phyloP scores from a whole-genome alignment of 2,329 filamentous ascomycete genomes.

The Fusarium sp. region DNA sequence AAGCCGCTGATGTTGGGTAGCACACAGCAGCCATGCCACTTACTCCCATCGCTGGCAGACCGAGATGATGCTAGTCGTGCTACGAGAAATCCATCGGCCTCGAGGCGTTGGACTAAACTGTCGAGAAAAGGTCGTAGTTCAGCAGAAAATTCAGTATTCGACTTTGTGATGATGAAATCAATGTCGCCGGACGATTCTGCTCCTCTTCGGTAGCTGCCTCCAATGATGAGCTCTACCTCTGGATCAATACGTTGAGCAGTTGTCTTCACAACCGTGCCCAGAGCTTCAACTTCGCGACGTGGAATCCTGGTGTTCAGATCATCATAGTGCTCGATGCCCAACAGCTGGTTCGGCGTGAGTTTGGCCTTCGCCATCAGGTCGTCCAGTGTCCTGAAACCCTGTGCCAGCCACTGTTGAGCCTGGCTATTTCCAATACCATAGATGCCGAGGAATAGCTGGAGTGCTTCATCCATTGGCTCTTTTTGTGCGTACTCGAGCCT shows the following conservation, averaged over 20 bases:
- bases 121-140: slow-evolving; percentile 73
- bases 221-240: slow-evolving; percentile 75
- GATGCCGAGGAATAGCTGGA: slow-evolving; percentile 79
- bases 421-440: slow-evolving; percentile 80
- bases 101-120: slow-evolving; percentile 71
- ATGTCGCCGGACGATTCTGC: slow-evolving; percentile 81
- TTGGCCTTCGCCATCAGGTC: slow-evolving; percentile 72
- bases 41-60: slow-evolving; percentile 68
- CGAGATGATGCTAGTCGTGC: slow-evolving; percentile 71
- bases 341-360: slow-evolving; percentile 74
- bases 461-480: slow-evolving; percentile 72
- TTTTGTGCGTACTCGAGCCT: slow-evolving; percentile 76
- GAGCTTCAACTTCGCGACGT: slow-evolving; percentile 76
- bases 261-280: slow-evolving; percentile 72
- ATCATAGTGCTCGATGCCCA: slow-evolving; percentile 82
- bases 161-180: slow-evolving; percentile 83
- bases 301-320: slow-evolving; percentile 85
- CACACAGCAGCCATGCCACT: slow-evolving; percentile 89
- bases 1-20: slow-evolving; percentile 62
- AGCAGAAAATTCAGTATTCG: slow-evolving; percentile 61
- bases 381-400: slow-evolving; percentile 78
- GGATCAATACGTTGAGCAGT: slow-evolving; percentile 70
- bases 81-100: slow-evolving; percentile 72
- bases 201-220: slow-evolving; percentile 88
- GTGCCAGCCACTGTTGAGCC: slow-evolving; percentile 79